phyloP scores from a whole-genome alignment of 2,329 filamentous ascomycete genomes.

The Pseudogymnoascus sp. region DNA sequence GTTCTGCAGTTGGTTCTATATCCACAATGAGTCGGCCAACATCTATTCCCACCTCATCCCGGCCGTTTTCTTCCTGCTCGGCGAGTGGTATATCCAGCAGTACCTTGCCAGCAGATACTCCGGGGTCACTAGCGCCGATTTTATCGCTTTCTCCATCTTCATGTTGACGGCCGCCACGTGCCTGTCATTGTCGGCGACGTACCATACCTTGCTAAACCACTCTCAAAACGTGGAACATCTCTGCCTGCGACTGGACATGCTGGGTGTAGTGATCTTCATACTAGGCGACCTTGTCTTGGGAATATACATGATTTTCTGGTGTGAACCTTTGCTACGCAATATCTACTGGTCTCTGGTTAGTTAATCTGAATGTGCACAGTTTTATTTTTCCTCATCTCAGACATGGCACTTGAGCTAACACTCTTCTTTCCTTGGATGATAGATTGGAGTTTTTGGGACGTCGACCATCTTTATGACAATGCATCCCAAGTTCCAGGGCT shows the following conservation, averaged over 20 bases:
- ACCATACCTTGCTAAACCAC: slow-evolving; percentile 35
- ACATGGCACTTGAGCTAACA: slow-evolving; percentile 25
- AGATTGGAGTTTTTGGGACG: background rate
- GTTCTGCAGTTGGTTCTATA: slow-evolving; percentile 34
- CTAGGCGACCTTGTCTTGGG: slow-evolving; percentile 33
- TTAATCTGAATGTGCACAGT: background rate
- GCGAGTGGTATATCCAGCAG: slow-evolving; percentile 23
- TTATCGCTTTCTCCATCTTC: slow-evolving; percentile 33
- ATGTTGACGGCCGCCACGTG: slow-evolving; percentile 31
- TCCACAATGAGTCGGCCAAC: slow-evolving; percentile 38
- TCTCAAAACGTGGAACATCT: slow-evolving; percentile 29
- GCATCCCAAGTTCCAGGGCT: slow-evolving; percentile 16
- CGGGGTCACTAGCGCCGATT: slow-evolving; percentile 28
- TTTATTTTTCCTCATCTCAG: no score
- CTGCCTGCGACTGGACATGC: slow-evolving; percentile 33
- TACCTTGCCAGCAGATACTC: slow-evolving; percentile 28
- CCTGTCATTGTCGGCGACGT: slow-evolving; percentile 31
- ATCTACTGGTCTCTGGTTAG: slow-evolving; percentile 26
- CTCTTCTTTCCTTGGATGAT: slow-evolving; percentile 21
- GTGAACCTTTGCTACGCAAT: slow-evolving; percentile 20
- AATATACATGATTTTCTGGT: slow-evolving; percentile 25
- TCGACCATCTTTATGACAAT: slow-evolving; percentile 24
- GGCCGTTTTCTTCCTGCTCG: slow-evolving; percentile 28
- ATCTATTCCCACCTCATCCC: slow-evolving; percentile 40
- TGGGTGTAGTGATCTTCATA: slow-evolving; percentile 32